Evolutionary conservation across 768 basidiomycete genomes (phyloP), one percentile per base, ranked within the genome.

Genomic region (Boletus reticulatus): DNA sequence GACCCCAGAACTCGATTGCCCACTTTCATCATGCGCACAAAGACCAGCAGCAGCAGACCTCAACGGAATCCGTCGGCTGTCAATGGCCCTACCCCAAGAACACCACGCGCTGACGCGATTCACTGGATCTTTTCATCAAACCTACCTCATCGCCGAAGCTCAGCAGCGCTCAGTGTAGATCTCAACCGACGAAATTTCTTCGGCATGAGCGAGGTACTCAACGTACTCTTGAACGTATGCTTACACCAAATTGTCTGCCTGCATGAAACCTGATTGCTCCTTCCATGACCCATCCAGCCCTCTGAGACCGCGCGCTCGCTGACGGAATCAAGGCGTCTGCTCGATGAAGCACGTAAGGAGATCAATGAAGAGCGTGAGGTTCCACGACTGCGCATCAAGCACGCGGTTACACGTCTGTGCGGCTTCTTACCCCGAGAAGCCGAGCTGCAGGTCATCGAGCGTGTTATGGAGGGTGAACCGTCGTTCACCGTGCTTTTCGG

Each of bases 401-500:
- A 91, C 68, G 89, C 89, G 2, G 89, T 92, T 65, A 84, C 88
- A 34, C 81, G 84, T 34, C 73, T 92, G 22, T 89, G 90, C 9
- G 81, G 84, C 4, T 92, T 92, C 72, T 83, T 87, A 61, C 78
- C 83, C 50, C 80, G 91, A 4, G 83, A 80, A 43, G 78, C 80
- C 16, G 91, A 94, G 70, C 72, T 83, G 46, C 78, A 77, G 55
- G 81, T 83, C 17, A 74, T 94, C 36, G 84, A 88, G 64, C 81
- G 84, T 52, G 77, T 79, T 4, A 69, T 92, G 27, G 83, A 84
- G 52, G 70, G 78, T 10, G 86, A 90, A 34, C 89, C 91, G 6
- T 83, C 88, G 2, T 92, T 92, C 64, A 92, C 88, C 0, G 78
- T 92, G 9, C 73, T 92, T 9, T 91, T 89, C 55, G 91, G 91